Evolutionary conservation across 2,329 filamentous ascomycete genomes (phyloP), one percentile per base, ranked within the genome.

Genomic region (Trichophyton equinum): DNA sequence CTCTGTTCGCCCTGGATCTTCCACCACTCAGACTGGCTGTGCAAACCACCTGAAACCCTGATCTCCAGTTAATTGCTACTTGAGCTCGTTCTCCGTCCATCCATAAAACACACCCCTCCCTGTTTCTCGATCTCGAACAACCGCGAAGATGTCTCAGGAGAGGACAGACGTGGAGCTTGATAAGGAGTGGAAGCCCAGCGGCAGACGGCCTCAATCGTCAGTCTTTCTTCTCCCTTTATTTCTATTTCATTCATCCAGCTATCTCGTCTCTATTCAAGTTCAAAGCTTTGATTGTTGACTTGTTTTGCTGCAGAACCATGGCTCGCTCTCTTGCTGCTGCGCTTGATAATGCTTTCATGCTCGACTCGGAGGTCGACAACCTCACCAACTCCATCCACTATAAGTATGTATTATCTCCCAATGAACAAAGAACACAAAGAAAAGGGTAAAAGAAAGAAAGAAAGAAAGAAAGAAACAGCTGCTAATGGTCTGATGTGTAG

Each of bases 311-410:
- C 75, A 96, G 91, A 65, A 94, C 89, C 63, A 85, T 96, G 75
- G 91, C 91, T 60, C 87, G 85, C 68, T 89, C 87, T 71, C 96
- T 96, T 76, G 92, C 90, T 62, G 80, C 85, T 51, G 89, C 92
- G 72, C 80, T 96, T 63, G 88, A 92, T 78, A 87, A 90, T 72
- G 87, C 95, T 67, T 96, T 96, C 78, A 87, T 88, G 70, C 85
- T 96, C 70, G 89, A 94, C 67, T 87, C 85, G 74, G 86, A 86
- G 67, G 74, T 94, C 62, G 83, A 86, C 69, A 82, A 87, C 64
- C 81, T 95, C 40, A 84, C 88, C 69, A 81, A 86, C 72, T 83
- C 87, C 66, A 84, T 96, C 63, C 82, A 89, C 71, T 82, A 89
- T 74, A 92, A 91, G 91, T 96, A 78, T 70, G 85, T 59, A 36